phyloP scores from a whole-genome alignment of 1,284 basidiomycete species.

The Pterulicium gracile region DNA sequence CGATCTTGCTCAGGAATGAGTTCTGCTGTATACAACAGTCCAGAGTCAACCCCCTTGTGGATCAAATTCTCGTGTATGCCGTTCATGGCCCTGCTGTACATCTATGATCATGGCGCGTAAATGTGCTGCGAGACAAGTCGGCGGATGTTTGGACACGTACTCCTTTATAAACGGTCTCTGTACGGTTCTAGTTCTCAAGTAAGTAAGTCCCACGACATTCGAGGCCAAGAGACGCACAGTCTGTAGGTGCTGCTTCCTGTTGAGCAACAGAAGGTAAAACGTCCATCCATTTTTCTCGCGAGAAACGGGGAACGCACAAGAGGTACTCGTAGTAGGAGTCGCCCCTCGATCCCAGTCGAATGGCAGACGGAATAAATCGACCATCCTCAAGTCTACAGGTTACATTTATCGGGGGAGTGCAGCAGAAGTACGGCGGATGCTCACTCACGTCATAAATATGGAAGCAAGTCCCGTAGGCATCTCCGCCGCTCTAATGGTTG shows the following conservation, averaged over 20 bases:
- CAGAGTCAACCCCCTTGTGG: conserved; percentile 42
- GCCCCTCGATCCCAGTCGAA: conserved; percentile 85
- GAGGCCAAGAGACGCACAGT: no score
- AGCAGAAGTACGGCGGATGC: not conserved
- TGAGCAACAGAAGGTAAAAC: conserved; percentile 2
- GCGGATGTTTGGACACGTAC: conserved; percentile 31
- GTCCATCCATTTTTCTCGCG: conserved; percentile 3
- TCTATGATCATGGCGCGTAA: conserved; percentile 29
- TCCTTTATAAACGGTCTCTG: conserved; percentile 72
- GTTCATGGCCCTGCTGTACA: conserved; percentile 80
- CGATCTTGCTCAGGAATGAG: conserved; percentile 45
- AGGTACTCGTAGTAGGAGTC: conserved; percentile 96
- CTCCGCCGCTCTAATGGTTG: conserved; percentile 51
- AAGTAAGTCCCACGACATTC: no score
- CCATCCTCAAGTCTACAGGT: conserved; percentile 35
- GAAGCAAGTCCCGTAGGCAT: conserved; percentile 69
- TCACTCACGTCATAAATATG: conserved; percentile 70
- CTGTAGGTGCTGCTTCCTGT: conserved; percentile 72
- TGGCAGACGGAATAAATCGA: conserved; percentile 62
- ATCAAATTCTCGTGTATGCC: conserved; percentile 75
- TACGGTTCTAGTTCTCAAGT: conserved; percentile 68
- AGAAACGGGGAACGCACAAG: conserved; percentile 35
- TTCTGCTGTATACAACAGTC: conserved; percentile 77
- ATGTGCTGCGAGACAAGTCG: not conserved
- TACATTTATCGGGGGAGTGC: not conserved